Evolutionary conservation across 2,329 filamentous ascomycete genomes (phyloP), one percentile per base, ranked within the genome.

Genomic region (Hymenoscyphus repandus): DNA sequence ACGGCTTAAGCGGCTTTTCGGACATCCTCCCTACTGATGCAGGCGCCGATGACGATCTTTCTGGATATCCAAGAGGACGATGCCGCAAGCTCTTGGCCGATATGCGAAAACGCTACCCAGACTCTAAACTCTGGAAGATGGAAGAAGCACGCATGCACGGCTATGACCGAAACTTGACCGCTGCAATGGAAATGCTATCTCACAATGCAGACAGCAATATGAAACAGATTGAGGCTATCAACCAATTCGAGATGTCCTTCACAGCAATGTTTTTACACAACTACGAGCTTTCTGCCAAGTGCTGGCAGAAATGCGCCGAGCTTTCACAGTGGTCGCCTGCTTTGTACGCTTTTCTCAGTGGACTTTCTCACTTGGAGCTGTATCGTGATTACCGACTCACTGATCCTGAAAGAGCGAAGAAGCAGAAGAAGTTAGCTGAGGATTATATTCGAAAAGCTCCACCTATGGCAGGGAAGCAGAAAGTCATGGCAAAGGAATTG

Each of bases 281-380:
- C 56, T 96, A 92, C 72, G 69, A 80, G 6, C 75, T 83, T 3
- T 90, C 88, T 68, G 80, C 88, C 2, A 77, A 85, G 50, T 78
- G 82, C 0, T 97, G 96, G 68, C 68, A 91, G 37, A 66, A 79
- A 57, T 91, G 88, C 58, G 74, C 88, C 10, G 83, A 88, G 49
- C 76, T 93, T 49, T 96, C 96, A 69, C 88, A 88, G 60, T 97
- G 93, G 93, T 91, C 86, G 50, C 90, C 90, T 47, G 83, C 85
- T 0, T 68, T 97, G 47, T 97, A 99, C 71, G 90, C 90, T 66
- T 97, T 91, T 70, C 86, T 95, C 57, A 86, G 88, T 1, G 93
- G 85, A 6, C 78, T 79, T 11, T 85, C 86, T 0, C 84, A 95
- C 58, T 70, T 97, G 1, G 89, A 93, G 62, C 74, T 90, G 5